Evolutionary conservation across 768 basidiomycete genomes (phyloP), one percentile per base, ranked within the genome.

Genomic region (Tylopilus cervinicoccineus): DNA sequence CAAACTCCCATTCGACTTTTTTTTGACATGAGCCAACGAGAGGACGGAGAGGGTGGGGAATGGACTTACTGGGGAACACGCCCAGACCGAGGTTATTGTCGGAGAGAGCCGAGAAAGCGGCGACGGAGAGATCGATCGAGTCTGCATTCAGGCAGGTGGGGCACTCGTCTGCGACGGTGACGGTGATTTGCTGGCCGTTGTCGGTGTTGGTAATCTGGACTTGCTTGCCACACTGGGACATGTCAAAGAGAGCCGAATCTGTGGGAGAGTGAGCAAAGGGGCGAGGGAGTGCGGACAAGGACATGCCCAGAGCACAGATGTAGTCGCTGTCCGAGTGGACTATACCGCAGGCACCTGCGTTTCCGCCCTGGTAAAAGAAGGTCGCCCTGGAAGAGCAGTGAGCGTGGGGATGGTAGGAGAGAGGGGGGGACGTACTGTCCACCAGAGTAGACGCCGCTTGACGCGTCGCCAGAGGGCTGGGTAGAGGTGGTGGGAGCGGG

Each of bases 341-440:
- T 26, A 45, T 54, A 38, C 93, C 94, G 66, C 94, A 96, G 6
- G 89, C 87, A 45, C 93, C 93, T 8, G 87, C 72, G 32, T 73
- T 73, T 39, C 85, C 86, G 39, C 78, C 70, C 73, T 90, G 88
- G 68, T 73, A 78, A 73, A 76, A 91, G 65, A 66, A 86, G 3
- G 84, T 86, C 31, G 78, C 83, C 51, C 81, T 83, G 28, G 46
- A 41, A 16, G 28, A 14, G 44, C 14, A 24, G 48, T 46, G 14
- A 51, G 13, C 9, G 27, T 4, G 2, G 19, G n/a, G 22, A n/a
- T 22, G 19, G 43, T 19, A 19, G 12, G 0, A 23, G 1, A 16
- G 9, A 27, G 17, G 44, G 17, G 44, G 2, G 40, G 8, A 66
- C 74, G 43, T 67, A 78, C 82, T 70, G 51, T 69, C 80, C 82